phyloP scores from a whole-genome alignment of 1,284 basidiomycete genomes.

The Apiotrichum laibachii region DNA sequence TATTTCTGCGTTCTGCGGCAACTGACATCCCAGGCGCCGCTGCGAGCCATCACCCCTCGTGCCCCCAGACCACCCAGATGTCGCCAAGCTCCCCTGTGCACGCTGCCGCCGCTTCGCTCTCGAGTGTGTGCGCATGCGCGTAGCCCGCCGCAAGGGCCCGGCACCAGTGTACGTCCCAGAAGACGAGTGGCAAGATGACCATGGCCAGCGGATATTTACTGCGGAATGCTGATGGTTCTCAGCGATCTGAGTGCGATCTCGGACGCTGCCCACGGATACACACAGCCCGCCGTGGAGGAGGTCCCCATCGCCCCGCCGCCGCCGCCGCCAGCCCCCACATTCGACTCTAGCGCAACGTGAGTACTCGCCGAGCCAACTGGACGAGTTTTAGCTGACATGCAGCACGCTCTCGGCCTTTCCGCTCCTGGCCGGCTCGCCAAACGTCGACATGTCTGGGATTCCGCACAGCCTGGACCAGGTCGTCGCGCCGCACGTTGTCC shows the following conservation, averaged over 20 bases:
- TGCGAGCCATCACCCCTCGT: slow-evolving; percentile 47
- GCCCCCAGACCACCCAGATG: slow-evolving; percentile 40
- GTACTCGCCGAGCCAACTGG: neutral
- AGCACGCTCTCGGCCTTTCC: slow-evolving; percentile 8
- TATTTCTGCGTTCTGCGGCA: slow-evolving; percentile 1
- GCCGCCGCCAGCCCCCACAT: neutral
- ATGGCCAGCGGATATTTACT: too few relatives aligned
- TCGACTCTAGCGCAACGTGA: slow-evolving; percentile 1
- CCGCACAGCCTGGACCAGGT: slow-evolving; percentile 40
- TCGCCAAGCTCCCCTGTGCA: slow-evolving; percentile 43
- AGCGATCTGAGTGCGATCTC: slow-evolving; percentile 32
- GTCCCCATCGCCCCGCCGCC: neutral
- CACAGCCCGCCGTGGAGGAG: neutral
- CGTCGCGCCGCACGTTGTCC: slow-evolving; percentile 28
- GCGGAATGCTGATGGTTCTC: neutral
- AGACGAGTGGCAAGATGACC: too few relatives aligned
- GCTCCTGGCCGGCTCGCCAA: slow-evolving; percentile 11
- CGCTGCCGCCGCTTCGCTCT: slow-evolving; percentile 43
- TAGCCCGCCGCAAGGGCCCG: slow-evolving; percentile 38
- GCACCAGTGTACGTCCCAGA: slow-evolving; percentile 37
- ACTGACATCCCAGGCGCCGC: slow-evolving; percentile 41
- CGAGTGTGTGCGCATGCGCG: slow-evolving; percentile 41
- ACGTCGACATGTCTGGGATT: slow-evolving; percentile 10
- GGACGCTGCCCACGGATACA: slow-evolving; percentile 34
- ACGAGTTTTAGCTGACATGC: neutral